phyloP scores from a whole-genome alignment of 1,284 basidiomycete species.

The Papiliotrema flavescens region DNA sequence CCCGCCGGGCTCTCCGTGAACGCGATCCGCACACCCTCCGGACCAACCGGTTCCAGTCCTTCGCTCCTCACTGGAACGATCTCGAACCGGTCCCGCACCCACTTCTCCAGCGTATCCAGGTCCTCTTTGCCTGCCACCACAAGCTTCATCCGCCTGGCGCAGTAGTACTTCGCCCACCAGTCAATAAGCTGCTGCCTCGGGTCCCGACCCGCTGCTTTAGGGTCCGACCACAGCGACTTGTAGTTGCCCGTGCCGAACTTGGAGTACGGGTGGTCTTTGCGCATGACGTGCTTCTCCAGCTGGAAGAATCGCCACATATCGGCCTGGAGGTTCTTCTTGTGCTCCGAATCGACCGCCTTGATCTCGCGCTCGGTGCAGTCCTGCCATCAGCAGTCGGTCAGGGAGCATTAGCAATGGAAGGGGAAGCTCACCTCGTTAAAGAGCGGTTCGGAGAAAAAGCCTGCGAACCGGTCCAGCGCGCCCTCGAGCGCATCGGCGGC shows the following conservation, averaged over 20 bases:
- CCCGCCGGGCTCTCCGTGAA: conserved; percentile 77
- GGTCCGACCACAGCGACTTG: conserved; percentile 68
- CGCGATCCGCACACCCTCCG: conserved; percentile 47
- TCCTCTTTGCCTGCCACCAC: conserved; percentile 84
- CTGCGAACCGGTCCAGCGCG: conserved; percentile 85
- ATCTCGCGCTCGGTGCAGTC: conserved; percentile 92
- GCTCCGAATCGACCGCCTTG: conserved; percentile 95
- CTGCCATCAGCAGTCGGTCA: conserved; percentile 7
- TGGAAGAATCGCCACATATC: conserved; percentile 98
- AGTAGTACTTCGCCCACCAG: conserved; percentile 94
- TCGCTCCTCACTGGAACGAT: conserved; percentile 41
- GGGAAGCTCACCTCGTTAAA: conserved; percentile 58
- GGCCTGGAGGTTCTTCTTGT: conserved; percentile 96
- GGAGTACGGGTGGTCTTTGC: conserved; percentile 76
- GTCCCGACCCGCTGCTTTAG: conserved; percentile 64
- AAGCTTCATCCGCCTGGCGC: conserved; percentile 88
- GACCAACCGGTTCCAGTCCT: conserved; percentile 28
- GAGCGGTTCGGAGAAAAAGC: conserved; percentile 90
- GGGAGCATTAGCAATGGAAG: neutral
- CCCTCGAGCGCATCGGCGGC: conserved; percentile 77
- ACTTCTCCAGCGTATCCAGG: conserved; percentile 43
- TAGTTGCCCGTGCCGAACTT: conserved; percentile 92
- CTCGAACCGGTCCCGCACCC: conserved; percentile 45
- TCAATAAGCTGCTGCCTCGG: conserved; percentile 86
- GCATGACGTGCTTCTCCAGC: conserved; percentile 83